phyloP scores from a whole-genome alignment of 192 early-diverging fungal genomes.

The Coemansia sp. region DNA sequence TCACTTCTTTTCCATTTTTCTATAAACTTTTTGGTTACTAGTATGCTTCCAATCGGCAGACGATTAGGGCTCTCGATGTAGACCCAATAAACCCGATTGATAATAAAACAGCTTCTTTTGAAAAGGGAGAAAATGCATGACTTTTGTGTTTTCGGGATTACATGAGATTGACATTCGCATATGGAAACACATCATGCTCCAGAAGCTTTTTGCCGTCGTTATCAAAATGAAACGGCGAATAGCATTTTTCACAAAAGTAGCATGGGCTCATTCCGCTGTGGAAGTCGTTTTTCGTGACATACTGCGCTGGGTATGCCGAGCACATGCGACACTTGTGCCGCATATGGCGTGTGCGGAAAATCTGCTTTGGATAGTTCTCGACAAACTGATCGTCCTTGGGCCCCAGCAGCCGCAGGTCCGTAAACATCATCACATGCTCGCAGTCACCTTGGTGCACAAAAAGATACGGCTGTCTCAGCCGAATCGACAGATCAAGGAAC shows the following conservation, averaged over 20 bases:
- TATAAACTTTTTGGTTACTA: too few species aligned
- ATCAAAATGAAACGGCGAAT: slow-evolving; percentile 69
- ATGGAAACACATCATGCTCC: slow-evolving; percentile 58
- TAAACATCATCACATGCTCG: slow-evolving; percentile 73
- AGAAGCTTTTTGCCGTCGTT: slow-evolving; percentile 50
- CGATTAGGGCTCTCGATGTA: too few species aligned
- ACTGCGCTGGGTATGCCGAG: slow-evolving; percentile 60
- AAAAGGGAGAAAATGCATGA: not conserved
- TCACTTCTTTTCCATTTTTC: too few species aligned
- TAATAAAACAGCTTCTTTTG: too few species aligned
- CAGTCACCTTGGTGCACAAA: slow-evolving; percentile 81
- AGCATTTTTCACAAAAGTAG: slow-evolving; percentile 74
- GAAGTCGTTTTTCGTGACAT: slow-evolving; percentile 70
- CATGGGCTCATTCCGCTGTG: slow-evolving; percentile 67
- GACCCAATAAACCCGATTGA: too few species aligned
- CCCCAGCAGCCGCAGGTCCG: slow-evolving; percentile 56
- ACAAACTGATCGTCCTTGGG: slow-evolving; percentile 59
- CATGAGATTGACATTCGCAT: slow-evolving; percentile 52
- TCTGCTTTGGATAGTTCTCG: slow-evolving; percentile 57
- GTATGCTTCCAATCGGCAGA: too few species aligned
- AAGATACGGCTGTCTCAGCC: slow-evolving; percentile 66
- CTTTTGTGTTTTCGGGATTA: not conserved
- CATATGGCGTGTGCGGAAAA: slow-evolving; percentile 57
- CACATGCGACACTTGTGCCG: slow-evolving; percentile 68
- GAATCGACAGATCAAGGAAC: slow-evolving; percentile 67